Conservation (phyloP, 768 basidiomycete species). For the Lactarius trivialis region DNA sequence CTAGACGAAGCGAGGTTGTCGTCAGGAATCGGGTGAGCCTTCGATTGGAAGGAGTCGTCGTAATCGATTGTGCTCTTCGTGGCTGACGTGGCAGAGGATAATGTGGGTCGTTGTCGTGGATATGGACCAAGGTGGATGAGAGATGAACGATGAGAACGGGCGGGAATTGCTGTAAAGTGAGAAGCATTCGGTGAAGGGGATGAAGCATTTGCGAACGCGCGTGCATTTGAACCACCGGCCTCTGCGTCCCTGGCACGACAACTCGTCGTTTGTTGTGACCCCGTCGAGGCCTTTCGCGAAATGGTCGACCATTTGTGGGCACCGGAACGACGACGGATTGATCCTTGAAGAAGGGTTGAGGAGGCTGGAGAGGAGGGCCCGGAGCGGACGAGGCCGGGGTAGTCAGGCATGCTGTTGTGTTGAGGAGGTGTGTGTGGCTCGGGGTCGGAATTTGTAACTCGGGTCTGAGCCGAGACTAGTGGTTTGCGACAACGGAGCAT, state of each 20-base stretch:
- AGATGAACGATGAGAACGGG: not conserved
- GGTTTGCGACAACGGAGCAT: not conserved
- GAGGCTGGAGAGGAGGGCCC: not conserved
- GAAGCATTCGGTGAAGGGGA: not conserved
- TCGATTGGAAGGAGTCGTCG: not conserved
- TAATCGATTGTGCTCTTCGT: not conserved
- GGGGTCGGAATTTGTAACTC: not conserved
- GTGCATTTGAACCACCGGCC: not conserved
- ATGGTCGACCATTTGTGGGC: not conserved
- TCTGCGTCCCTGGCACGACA: not conserved
- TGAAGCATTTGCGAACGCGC: not conserved
- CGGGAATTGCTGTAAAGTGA: conserved; percentile 11
- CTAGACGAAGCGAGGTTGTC: not conserved
- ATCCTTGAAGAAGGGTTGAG: not conserved
- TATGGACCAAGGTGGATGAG: not conserved
- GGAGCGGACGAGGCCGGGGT: not conserved
- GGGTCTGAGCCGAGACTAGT: not conserved
- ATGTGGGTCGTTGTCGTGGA: not conserved
- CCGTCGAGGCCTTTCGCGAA: not conserved
- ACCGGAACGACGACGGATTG: conserved; percentile 12
- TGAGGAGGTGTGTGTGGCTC: not conserved
- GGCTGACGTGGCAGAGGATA: not conserved
- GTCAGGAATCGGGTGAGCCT: not conserved
- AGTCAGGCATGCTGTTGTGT: conserved; percentile 5
- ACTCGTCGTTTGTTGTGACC: not conserved